phyloP scores from a whole-genome alignment of 169 alveolate genomes.

The Babesia divergens region DNA sequence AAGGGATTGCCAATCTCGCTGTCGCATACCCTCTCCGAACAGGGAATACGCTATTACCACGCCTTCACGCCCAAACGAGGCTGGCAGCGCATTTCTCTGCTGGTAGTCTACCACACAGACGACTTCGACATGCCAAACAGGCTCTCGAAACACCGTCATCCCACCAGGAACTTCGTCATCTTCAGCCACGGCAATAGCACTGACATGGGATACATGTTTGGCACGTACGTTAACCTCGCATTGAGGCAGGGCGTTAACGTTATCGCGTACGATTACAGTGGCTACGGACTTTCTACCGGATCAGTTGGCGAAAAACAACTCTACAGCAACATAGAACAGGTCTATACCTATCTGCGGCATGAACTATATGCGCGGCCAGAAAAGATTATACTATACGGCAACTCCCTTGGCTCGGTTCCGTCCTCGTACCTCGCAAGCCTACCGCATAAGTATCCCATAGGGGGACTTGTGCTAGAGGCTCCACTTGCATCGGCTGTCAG shows the following conservation, averaged over 20 bases:
- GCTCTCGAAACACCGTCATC: conserved; percentile 17
- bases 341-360: conserved; percentile 66
- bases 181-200: conserved; percentile 89
- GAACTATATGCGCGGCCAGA: conserved; percentile 65
- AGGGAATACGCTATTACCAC: conserved; percentile 1
- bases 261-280: conserved; percentile 87
- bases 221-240: conserved; percentile 60
- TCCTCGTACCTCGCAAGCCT: conserved; percentile 72
- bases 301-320: conserved; percentile 71
- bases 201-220: conserved; percentile 82
- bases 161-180: conserved; percentile 64
- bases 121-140: not conserved
- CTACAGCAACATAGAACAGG: conserved; percentile 72
- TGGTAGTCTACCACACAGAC: conserved; percentile 10
- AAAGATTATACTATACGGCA: conserved; percentile 81
- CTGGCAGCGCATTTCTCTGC: conserved; percentile 2
- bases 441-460: conserved; percentile 67
- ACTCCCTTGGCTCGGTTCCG: conserved; percentile 87
- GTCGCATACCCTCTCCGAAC: conserved; percentile 11
- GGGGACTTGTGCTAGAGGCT: conserved; percentile 87
- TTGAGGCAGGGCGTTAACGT: conserved; percentile 67
- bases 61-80: not conserved
- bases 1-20: conserved; percentile 2
- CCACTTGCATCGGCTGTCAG: conserved; percentile 84
- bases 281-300: conserved; percentile 86